A percentile compares a stretch with the other conserved stretches of the same genome.
phyloP scores from a whole-genome alignment of 2,329 filamentous ascomycete genomes.

The Penicillium oxalicum region DNA sequence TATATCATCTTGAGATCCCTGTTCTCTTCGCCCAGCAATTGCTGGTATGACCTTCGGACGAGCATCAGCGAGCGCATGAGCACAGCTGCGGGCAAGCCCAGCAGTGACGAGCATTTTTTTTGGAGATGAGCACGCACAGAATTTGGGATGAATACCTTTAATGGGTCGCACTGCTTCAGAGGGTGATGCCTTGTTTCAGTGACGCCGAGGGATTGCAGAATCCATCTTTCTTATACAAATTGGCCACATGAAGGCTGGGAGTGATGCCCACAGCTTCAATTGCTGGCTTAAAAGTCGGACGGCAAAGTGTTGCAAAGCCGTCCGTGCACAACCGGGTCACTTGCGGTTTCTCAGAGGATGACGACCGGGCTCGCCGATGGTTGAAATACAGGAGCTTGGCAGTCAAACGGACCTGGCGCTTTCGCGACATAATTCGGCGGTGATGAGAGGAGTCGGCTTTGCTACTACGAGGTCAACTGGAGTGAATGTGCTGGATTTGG shows the following conservation, averaged over 20 bases:
- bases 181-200: conserved; percentile 17
- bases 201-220: conserved; percentile 3
- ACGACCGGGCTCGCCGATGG: too few relatives aligned
- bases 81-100: conserved; percentile 36
- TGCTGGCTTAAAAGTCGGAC: too few relatives aligned
- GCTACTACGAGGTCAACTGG: neutral
- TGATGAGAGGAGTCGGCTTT: neutral
- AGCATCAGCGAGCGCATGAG: conserved; percentile 52
- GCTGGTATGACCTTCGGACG: conserved; percentile 16
- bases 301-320: too few relatives aligned
- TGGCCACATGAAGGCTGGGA: too few relatives aligned
- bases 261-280: too few relatives aligned
- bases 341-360: too few relatives aligned
- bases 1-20: conserved; percentile 25
- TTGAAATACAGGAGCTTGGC: too few relatives aligned
- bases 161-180: conserved; percentile 8
- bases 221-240: neutral
- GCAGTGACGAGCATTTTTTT: conserved; percentile 6
- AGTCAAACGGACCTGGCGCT: too few relatives aligned
- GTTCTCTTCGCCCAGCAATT: conserved; percentile 16
- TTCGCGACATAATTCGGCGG: too few relatives aligned
- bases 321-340: too few relatives aligned
- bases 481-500: neutral
- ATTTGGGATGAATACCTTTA: conserved; percentile 1
- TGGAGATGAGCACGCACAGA: neutral